Evolutionary conservation across 495 filamentous ascomycete species (phyloP).

Genomic region (Neurospora sublineolata): DNA sequence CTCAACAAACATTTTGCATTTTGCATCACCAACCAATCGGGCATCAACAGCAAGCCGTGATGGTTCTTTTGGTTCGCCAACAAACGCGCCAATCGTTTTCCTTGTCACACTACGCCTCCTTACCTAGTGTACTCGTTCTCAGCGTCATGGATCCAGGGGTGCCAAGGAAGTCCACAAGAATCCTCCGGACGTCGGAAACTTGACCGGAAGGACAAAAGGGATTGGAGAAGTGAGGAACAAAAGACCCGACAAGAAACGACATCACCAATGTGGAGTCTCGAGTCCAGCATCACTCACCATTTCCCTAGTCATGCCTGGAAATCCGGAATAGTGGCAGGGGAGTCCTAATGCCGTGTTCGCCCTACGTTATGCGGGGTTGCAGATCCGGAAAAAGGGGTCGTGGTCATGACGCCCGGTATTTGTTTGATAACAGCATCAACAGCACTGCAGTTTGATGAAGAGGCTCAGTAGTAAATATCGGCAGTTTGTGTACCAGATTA

Average conservation of each 20-base stretch:
- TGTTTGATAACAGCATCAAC: neutral
- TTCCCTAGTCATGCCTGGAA: neutral
- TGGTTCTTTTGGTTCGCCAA: neutral
- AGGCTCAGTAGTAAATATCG: neutral
- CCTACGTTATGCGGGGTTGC: neutral
- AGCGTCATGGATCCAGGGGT: neutral
- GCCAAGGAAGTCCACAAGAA: neutral
- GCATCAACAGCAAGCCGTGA: neutral
- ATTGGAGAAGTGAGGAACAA: neutral
- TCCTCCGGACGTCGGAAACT: neutral
- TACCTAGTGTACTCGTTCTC: neutral
- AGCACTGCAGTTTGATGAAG: neutral
- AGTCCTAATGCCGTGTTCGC: neutral
- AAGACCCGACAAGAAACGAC: neutral
- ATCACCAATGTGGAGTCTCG: neutral
- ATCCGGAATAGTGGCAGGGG: neutral
- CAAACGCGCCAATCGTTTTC: neutral
- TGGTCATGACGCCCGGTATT: neutral
- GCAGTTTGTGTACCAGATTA: neutral
- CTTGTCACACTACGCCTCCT: neutral
- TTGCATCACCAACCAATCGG: neutral
- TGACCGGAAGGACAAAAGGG: neutral
- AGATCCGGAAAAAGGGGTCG: neutral
- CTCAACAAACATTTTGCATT: neutral
- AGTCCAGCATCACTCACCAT: neutral